phyloP scores from a whole-genome alignment of 2,329 filamentous ascomycete genomes.

The Trichophaea hybrida region DNA sequence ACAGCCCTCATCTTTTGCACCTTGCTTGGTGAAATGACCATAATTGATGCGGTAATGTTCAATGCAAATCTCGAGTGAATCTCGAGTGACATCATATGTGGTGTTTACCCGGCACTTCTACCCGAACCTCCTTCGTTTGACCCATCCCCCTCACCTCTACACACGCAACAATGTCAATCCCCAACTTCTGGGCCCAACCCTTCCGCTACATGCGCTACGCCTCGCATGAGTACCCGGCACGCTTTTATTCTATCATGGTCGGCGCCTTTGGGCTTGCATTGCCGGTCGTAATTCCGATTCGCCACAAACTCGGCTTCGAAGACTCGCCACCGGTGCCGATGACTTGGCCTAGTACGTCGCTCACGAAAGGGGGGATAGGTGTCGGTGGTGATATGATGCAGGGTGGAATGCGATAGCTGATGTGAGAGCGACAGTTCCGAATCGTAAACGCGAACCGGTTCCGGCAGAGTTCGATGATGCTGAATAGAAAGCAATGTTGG shows the following conservation, averaged over 20 bases:
- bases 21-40: too few species aligned
- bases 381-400: neutral
- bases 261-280: slow-evolving; percentile 49
- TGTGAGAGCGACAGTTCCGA: slow-evolving; percentile 12
- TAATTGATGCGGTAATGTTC: too few species aligned
- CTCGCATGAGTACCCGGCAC: slow-evolving; percentile 71
- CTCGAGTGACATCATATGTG: too few species aligned
- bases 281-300: slow-evolving; percentile 59
- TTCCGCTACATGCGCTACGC: slow-evolving; percentile 80
- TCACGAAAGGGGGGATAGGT: neutral
- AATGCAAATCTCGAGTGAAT: too few species aligned
- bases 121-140: neutral
- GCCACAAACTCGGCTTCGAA: slow-evolving; percentile 58
- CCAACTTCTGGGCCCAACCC: slow-evolving; percentile 72
- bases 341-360: slow-evolving; percentile 76
- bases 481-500: slow-evolving; percentile 8
- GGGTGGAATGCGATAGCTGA: neutral
- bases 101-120: neutral
- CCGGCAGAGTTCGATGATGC: slow-evolving; percentile 16
- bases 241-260: slow-evolving; percentile 74
- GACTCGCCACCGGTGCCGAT: slow-evolving; percentile 59
- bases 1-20: too few species aligned
- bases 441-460: slow-evolving; percentile 9
- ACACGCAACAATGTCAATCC: slow-evolving; percentile 46
- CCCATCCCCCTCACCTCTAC: neutral